These are phyloP conservation scores for Lachancea sp. DNA, from an alignment of 805 yeast genomes.

Conservation along the genomic window DNA sequence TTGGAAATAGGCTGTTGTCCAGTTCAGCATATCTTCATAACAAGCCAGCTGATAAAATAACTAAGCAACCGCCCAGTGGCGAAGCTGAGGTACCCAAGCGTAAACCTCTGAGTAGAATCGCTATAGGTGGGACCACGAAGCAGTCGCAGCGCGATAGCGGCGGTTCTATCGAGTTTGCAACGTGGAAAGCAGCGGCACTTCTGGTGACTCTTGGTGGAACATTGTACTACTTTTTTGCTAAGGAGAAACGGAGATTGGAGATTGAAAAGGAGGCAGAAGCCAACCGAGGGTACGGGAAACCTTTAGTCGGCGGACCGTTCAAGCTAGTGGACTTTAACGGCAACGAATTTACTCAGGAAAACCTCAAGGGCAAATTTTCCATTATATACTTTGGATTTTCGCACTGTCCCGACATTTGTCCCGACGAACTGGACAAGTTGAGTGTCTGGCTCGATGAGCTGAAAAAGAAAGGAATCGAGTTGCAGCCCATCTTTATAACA, in stretches of 20 bases:
- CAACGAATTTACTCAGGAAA: constrained; percentile 64
- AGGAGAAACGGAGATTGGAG: constrained; percentile 70
- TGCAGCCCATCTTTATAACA: constrained; percentile 88
- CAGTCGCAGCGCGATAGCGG: constrained; percentile 23
- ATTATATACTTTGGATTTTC: constrained; percentile 94
- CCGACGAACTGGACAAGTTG: constrained; percentile 92
- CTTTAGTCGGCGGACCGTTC: constrained; percentile 89
- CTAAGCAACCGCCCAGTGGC: not conserved
- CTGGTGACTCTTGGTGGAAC: constrained; percentile 66
- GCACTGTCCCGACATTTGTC: constrained; percentile 97
- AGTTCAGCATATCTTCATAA: not conserved
- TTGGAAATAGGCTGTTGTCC: not conserved
- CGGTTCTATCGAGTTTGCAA: constrained; percentile 55
- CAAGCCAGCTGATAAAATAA: not conserved
- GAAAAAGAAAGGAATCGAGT: constrained; percentile 47
- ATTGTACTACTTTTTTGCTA: constrained; percentile 61
- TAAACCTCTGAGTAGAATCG: constrained; percentile 74
- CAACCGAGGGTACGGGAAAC: constrained; percentile 85
- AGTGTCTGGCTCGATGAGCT: constrained; percentile 60
- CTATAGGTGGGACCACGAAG: constrained; percentile 54
- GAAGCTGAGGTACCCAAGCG: constrained; percentile 15
- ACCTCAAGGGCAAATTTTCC: constrained; percentile 72
- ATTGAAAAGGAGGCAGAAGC: constrained; percentile 75
- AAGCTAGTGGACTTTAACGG: constrained; percentile 65
- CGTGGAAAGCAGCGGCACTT: constrained; percentile 76